These are phyloP conservation scores for Pseudozyma thailandica DNA, from an alignment of 1,284 basidiomycete genomes.

Conservation along the genomic window DNA sequence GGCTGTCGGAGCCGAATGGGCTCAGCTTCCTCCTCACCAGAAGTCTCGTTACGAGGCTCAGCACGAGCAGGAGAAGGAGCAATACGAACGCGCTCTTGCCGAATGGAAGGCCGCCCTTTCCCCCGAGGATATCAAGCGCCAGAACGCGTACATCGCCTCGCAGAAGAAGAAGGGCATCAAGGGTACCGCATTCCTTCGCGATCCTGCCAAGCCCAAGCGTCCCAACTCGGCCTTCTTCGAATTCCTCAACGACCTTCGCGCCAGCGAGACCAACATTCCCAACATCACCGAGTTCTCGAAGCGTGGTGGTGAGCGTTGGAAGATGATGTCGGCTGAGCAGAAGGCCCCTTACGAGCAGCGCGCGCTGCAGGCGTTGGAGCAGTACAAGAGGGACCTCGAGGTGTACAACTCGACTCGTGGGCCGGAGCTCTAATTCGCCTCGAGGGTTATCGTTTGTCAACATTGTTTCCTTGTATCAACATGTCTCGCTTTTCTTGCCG, in stretches of 20 bases:
- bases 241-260: constrained; percentile 56
- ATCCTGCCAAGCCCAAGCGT: constrained; percentile 59
- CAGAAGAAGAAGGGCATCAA: constrained; percentile 60
- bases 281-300: constrained; percentile 48
- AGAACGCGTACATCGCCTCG: constrained; percentile 58
- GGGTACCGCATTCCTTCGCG: constrained; percentile 50
- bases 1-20: constrained; percentile 57
- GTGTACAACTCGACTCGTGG: constrained; percentile 41
- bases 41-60: constrained; percentile 51
- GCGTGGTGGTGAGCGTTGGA: constrained; percentile 54
- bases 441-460: constrained; percentile 2
- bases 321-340: constrained; percentile 46
- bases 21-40: constrained; percentile 37
- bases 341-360: constrained; percentile 55
- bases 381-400: constrained; percentile 52
- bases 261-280: constrained; percentile 31
- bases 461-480: constrained; percentile 18
- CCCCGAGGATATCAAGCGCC: constrained; percentile 62
- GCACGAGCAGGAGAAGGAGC: constrained; percentile 48
- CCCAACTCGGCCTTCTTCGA: constrained; percentile 59
- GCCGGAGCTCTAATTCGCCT: constrained; percentile 22
- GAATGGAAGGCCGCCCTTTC: constrained; percentile 58
- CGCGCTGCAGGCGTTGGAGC: constrained; percentile 43
- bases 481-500: constrained; percentile 1
- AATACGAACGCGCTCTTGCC: constrained; percentile 55